phyloP scores from a whole-genome alignment of 1,284 basidiomycete genomes.

The Ceratobasidium theobromae region DNA sequence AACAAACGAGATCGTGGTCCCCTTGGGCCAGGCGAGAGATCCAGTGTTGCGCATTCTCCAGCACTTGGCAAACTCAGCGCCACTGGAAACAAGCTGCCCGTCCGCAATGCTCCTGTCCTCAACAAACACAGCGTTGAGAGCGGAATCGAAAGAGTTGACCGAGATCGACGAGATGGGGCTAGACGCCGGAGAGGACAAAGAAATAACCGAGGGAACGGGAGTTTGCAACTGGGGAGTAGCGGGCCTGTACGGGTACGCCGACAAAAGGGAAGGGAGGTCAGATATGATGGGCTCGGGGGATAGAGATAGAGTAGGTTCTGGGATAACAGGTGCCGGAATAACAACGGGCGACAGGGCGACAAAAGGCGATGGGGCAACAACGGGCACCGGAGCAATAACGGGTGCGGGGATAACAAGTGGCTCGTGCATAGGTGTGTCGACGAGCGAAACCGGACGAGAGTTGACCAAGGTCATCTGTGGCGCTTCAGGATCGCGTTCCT shows the following conservation, averaged over 20 bases:
- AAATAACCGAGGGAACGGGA: background rate
- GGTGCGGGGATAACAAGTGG: background rate
- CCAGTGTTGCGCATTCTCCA: conserved; percentile 75
- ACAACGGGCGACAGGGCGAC: no score
- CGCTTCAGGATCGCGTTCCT: conserved; percentile 20
- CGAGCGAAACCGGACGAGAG: conserved; percentile 20
- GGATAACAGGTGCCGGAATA: background rate
- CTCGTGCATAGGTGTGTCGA: conserved; percentile 1
- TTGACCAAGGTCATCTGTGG: conserved; percentile 24
- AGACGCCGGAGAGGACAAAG: background rate
- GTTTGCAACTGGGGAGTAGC: background rate
- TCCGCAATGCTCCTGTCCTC: conserved; percentile 70
- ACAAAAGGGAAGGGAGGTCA: background rate
- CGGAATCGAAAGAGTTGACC: background rate
- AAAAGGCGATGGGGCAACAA: no score
- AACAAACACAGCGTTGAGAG: conserved; percentile 58
- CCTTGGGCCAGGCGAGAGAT: conserved; percentile 61
- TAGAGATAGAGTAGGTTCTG: background rate
- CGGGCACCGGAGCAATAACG: no score
- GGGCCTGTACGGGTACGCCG: background rate
- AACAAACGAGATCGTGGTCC: conserved; percentile 65
- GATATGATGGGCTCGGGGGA: background rate
- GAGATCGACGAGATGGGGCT: background rate
- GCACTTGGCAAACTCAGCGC: conserved; percentile 79
- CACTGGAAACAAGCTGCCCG: conserved; percentile 76